These are phyloP conservation scores for Mrakia gelida DNA, from an alignment of 768 basidiomycete genomes.

Conservation along the genomic window DNA sequence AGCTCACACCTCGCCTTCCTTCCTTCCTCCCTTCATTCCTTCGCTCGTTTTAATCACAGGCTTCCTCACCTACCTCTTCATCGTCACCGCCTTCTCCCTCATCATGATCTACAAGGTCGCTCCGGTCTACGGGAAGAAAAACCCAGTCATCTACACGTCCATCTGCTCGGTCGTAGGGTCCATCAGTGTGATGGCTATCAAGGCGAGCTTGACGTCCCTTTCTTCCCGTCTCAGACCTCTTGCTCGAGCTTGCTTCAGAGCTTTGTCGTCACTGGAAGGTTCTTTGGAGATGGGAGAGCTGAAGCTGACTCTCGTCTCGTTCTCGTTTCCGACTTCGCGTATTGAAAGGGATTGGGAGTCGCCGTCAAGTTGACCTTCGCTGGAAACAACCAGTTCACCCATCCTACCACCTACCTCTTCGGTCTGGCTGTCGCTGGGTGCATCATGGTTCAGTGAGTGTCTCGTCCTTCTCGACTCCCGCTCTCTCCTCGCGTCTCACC, in stretches of 20 bases:
- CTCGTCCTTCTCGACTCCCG: background rate
- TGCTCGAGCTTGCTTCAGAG: too few relatives aligned
- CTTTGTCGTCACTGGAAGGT: too few relatives aligned
- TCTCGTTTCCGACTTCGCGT: constrained; percentile 48
- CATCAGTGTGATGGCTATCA: constrained; percentile 97
- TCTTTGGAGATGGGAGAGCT: background rate
- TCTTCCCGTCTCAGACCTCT: too few relatives aligned
- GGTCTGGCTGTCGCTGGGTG: constrained; percentile 73
- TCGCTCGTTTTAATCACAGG: constrained; percentile 9
- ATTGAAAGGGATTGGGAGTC: constrained; percentile 61
- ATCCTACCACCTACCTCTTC: constrained; percentile 94
- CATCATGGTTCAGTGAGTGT: constrained; percentile 53
- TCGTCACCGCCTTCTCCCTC: constrained; percentile 56
- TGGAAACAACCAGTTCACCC: constrained; percentile 91
- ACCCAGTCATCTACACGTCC: constrained; percentile 87
- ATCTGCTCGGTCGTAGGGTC: constrained; percentile 95
- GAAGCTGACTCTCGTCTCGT: background rate
- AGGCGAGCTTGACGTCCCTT: constrained; percentile 44
- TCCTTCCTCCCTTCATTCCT: too few relatives aligned
- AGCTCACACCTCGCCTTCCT: background rate
- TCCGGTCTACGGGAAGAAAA: constrained; percentile 79
- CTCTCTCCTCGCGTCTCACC: background rate
- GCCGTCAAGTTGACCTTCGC: constrained; percentile 89
- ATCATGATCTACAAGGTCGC: constrained; percentile 82
- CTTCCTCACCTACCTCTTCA: constrained; percentile 30